phyloP scores from a whole-genome alignment of 768 basidiomycete genomes.

The Terana coerulea region DNA sequence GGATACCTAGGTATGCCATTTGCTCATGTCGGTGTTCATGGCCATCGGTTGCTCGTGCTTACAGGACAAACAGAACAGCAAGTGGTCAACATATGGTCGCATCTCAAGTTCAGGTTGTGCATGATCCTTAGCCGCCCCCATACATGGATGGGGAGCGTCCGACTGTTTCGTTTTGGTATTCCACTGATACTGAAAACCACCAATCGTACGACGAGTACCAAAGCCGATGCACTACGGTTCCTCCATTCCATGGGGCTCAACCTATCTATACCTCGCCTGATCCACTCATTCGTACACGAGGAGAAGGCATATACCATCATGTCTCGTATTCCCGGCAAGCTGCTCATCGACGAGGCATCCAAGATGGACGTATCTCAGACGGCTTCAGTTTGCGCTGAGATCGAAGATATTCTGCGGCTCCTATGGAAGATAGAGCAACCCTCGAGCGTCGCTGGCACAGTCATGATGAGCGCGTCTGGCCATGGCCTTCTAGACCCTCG shows the following conservation, averaged over 20 bases:
- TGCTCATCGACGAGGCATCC: no score
- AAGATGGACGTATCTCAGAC: no score
- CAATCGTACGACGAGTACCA: slow-evolving; percentile 15
- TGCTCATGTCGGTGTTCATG: no score
- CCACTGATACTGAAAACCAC: slow-evolving; percentile 19
- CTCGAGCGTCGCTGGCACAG: slow-evolving; percentile 9
- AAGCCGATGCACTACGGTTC: slow-evolving; percentile 21
- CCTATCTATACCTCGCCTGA: slow-evolving; percentile 22
- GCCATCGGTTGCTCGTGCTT: no score
- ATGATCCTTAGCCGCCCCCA: neutral
- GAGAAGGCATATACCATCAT: slow-evolving; percentile 20
- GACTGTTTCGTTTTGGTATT: slow-evolving; percentile 19
- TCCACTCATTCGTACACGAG: slow-evolving; percentile 17
- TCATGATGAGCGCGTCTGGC: slow-evolving; percentile 24
- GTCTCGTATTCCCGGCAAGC: slow-evolving; percentile 21
- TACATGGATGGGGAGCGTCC: neutral
- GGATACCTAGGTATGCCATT: no score
- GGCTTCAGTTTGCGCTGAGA: no score
- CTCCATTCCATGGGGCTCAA: slow-evolving; percentile 15
- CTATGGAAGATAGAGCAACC: slow-evolving; percentile 22
- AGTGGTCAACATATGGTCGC: no score
- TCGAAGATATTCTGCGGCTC: slow-evolving; percentile 7
- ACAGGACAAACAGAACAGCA: no score
- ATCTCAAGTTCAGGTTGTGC: neutral
- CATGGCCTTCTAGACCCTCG: slow-evolving; percentile 22